phyloP scores from a whole-genome alignment of 164 flowering plant genomes.

The Stephania japonica region DNA sequence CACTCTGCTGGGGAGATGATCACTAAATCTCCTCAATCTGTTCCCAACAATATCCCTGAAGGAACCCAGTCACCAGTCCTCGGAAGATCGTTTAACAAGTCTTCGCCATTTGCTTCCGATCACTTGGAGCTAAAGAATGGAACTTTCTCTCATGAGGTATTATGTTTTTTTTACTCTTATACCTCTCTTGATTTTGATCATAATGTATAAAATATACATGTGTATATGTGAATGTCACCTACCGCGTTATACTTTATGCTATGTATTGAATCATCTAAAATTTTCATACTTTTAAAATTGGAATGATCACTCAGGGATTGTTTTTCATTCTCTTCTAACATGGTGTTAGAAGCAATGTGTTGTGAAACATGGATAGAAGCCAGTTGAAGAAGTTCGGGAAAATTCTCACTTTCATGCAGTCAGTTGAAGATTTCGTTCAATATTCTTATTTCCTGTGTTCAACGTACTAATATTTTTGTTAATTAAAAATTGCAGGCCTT shows the following conservation, averaged over 20 bases:
- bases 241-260: too few species aligned
- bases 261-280: not conserved
- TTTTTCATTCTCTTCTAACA: not conserved
- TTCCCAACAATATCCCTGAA: conserved; percentile 16
- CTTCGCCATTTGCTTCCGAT: conserved; percentile 19
- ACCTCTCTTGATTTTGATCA: not conserved
- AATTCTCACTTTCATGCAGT: not conserved
- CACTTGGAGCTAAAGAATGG: conserved; percentile 20
- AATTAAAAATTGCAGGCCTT: conserved; percentile 7
- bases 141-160: conserved; percentile 36
- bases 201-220: not conserved
- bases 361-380: not conserved
- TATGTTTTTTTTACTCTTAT: conserved; percentile 5
- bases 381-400: not conserved
- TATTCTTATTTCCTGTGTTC: not conserved
- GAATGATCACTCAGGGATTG: not conserved
- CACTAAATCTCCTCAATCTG: conserved; percentile 23
- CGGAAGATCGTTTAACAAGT: conserved; percentile 17
- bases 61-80: conserved; percentile 19
- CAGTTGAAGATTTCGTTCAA: not conserved
- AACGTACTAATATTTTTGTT: not conserved
- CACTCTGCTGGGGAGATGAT: conserved; percentile 11
- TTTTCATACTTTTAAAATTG: not conserved
- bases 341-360: not conserved
- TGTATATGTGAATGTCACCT: too few species aligned